These are phyloP conservation scores for Fusarium pininemorale DNA, from an alignment of 2,329 filamentous ascomycete species.

Conservation along the genomic window DNA sequence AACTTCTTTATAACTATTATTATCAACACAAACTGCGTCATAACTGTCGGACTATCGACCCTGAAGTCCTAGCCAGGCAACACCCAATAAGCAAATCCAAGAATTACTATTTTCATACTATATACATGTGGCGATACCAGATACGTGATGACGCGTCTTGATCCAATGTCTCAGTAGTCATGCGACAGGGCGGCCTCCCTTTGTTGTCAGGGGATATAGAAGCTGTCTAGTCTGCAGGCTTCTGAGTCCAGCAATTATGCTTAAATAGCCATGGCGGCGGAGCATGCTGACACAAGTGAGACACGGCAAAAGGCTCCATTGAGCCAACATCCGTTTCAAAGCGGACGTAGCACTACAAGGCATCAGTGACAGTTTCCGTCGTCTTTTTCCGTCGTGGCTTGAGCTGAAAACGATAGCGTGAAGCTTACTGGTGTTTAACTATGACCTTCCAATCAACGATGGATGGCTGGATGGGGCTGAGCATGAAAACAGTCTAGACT, in stretches of 20 bases:
- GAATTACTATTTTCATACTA: background rate
- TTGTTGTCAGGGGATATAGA: background rate
- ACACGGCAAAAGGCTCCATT: background rate
- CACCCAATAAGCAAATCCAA: background rate
- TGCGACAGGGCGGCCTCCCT: background rate
- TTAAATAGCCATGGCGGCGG: background rate
- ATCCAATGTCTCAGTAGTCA: background rate
- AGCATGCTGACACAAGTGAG: background rate
- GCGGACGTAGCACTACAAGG: background rate
- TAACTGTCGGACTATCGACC: too few species aligned
- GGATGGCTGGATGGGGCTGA: background rate
- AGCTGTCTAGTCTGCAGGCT: background rate
- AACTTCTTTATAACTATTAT: background rate
- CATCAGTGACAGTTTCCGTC: background rate
- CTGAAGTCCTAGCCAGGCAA: background rate
- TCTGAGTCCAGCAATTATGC: background rate
- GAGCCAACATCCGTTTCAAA: background rate
- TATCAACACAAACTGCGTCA: background rate
- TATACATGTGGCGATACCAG: fast-evolving
- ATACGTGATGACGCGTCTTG: background rate
- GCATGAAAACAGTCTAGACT: background rate
- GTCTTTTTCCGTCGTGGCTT: background rate
- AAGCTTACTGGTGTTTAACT: background rate
- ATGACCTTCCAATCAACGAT: background rate
- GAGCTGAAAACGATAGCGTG: background rate